These are phyloP conservation scores for Hypoxylon rubiginosum DNA, from an alignment of 2,329 filamentous ascomycete species.

Conservation along the genomic window DNA sequence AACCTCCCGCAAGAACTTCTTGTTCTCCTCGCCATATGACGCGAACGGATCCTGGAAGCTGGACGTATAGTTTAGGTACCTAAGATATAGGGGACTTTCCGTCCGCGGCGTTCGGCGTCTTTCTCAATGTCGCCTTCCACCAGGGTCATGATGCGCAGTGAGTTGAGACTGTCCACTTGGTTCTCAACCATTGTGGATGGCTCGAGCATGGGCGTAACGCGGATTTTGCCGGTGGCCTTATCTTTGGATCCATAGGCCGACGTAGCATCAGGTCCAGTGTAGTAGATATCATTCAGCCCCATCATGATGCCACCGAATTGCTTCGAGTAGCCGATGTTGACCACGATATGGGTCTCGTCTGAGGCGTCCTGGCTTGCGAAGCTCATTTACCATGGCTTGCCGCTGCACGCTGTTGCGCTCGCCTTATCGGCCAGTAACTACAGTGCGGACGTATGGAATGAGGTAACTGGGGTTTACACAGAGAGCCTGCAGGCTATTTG, in stretches of 20 bases:
- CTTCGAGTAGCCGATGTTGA: constrained; percentile 19
- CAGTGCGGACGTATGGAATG: background rate
- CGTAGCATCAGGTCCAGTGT: no score
- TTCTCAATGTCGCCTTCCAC: constrained; percentile 10
- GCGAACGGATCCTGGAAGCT: background rate
- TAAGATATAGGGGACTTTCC: background rate
- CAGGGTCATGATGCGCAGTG: constrained; percentile 23
- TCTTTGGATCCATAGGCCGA: background rate
- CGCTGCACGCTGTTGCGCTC: constrained; percentile 47
- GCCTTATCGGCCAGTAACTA: background rate
- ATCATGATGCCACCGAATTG: constrained; percentile 7
- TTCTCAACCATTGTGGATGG: constrained; percentile 18
- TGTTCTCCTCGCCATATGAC: background rate
- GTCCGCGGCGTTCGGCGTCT: constrained; percentile 5
- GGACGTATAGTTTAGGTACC: constrained; percentile 13
- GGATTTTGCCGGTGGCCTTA: constrained; percentile 5
- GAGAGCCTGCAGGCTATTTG: background rate
- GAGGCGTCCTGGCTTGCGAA: constrained; percentile 11
- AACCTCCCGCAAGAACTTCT: background rate
- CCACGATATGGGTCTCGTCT: constrained; percentile 25
- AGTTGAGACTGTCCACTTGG: constrained; percentile 23
- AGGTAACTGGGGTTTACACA: background rate
- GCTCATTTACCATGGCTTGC: constrained; percentile 13
- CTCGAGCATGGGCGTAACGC: constrained; percentile 7
- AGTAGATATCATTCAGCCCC: constrained; percentile 30